A percentile compares a stretch with the other conserved stretches of the same genome.
phyloP scores from a whole-genome alignment of 2,329 filamentous ascomycete genomes.

The Teratosphaeriaceae sp. region DNA sequence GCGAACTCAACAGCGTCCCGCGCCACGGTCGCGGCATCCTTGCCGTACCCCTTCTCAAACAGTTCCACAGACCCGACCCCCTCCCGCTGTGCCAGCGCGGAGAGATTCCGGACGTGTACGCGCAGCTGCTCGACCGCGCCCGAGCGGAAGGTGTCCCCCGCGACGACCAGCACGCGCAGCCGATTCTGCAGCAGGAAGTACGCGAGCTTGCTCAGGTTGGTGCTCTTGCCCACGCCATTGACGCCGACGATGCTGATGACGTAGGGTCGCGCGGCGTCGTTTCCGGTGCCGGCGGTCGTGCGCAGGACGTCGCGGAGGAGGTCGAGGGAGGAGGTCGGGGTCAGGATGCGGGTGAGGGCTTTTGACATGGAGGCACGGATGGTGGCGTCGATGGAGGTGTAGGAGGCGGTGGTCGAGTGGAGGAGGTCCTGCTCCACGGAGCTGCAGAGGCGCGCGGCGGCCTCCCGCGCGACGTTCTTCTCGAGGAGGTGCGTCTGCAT shows the following conservation, averaged over 20 bases:
- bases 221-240: conserved; percentile 97
- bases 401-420: conserved; percentile 84
- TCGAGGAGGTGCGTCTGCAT: conserved; percentile 93
- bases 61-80: conserved; percentile 75
- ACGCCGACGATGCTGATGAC: conserved; percentile 98
- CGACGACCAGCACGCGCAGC: conserved; percentile 88
- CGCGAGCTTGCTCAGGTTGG: conserved; percentile 94
- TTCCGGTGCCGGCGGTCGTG: conserved; percentile 55
- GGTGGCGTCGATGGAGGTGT: conserved; percentile 70
- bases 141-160: conserved; percentile 93
- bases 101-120: conserved; percentile 89
- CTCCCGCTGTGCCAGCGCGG: conserved; percentile 79
- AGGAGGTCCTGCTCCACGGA: conserved; percentile 86
- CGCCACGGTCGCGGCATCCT: conserved; percentile 91
- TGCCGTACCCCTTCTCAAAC: conserved; percentile 96
- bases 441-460: conserved; percentile 82
- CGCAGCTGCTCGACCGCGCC: conserved; percentile 95
- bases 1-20: conserved; percentile 87
- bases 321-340: conserved; percentile 89
- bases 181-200: conserved; percentile 98
- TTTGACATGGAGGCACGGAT: conserved; percentile 85
- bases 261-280: conserved; percentile 82
- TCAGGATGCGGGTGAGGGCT: conserved; percentile 90
- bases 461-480: conserved; percentile 96
- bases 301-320: conserved; percentile 87